Conservation (phyloP, 148 eudicot species). For the Vaccinium macrocarpon region DNA sequence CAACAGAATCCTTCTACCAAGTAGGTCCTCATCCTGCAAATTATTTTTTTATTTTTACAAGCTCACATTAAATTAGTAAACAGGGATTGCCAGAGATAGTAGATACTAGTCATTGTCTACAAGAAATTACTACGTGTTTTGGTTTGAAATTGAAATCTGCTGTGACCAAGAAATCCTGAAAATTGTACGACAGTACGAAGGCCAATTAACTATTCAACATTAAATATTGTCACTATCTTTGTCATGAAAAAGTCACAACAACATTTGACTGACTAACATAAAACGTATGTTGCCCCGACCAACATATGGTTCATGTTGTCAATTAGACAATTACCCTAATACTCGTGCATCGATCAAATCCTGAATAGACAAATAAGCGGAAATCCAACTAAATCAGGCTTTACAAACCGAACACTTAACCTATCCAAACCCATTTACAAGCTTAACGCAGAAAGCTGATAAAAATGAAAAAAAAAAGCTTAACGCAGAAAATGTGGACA, state of each 20-base stretch:
- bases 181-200: neutral
- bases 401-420: too few relatives aligned
- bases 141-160: neutral
- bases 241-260: neutral
- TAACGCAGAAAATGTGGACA: too few relatives aligned
- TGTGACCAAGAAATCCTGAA: conserved; percentile 1
- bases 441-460: too few relatives aligned
- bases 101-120: neutral
- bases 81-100: neutral
- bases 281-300: too few relatives aligned
- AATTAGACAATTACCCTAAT: too few relatives aligned
- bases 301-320: too few relatives aligned
- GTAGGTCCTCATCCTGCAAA: conserved; percentile 5
- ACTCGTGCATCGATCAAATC: too few relatives aligned
- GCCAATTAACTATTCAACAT: neutral
- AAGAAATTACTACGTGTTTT: neutral
- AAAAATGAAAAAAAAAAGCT: too few relatives aligned
- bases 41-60: neutral
- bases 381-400: too few relatives aligned
- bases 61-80: neutral
- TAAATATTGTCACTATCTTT: neutral
- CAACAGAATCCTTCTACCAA: neutral
- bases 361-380: too few relatives aligned
- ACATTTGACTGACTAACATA: neutral
- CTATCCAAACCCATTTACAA: too few relatives aligned